Evolutionary conservation across 2,329 filamentous ascomycete genomes (phyloP).

Genomic region (Chaetomiaceae sp.): DNA sequence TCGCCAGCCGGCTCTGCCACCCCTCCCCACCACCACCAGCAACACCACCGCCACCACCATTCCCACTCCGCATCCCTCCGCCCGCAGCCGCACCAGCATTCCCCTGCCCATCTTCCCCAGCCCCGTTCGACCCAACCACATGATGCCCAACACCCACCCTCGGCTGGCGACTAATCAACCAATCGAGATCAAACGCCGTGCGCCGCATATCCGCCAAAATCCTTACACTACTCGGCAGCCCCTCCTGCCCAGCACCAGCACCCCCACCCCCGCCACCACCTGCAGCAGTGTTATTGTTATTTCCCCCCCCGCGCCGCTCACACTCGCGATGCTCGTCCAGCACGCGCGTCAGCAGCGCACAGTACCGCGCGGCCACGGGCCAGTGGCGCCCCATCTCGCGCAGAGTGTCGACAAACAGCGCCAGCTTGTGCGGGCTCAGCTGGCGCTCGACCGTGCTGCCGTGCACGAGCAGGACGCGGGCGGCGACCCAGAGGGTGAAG

Average conservation of each 20-base stretch:
- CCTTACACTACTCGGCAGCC: constrained; percentile 68
- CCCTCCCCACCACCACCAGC: constrained; percentile 15
- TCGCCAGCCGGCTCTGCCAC: constrained; percentile 41
- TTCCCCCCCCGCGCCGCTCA: constrained; percentile 65
- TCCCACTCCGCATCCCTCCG: constrained; percentile 12
- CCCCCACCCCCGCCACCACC: too few relatives aligned
- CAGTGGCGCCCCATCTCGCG: constrained; percentile 75
- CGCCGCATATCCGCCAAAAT: constrained; percentile 89
- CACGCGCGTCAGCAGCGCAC: constrained; percentile 70
- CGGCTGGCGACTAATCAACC: constrained; percentile 79
- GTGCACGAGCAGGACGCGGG: constrained; percentile 79
- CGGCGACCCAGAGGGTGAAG: constrained; percentile 88
- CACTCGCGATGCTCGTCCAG: constrained; percentile 80
- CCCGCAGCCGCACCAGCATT: neutral
- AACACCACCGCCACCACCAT: neutral
- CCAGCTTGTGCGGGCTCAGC: constrained; percentile 70
- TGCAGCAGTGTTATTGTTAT: too few relatives aligned
- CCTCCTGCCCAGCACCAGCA: too few relatives aligned
- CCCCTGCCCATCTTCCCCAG: neutral
- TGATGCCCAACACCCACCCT: too few relatives aligned
- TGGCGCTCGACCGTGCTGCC: constrained; percentile 84
- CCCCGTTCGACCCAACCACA: too few relatives aligned
- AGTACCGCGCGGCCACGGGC: constrained; percentile 81
- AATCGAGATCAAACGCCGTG: constrained; percentile 84
- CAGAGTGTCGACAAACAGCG: constrained; percentile 75